Evolutionary conservation across 2,329 filamentous ascomycete genomes (phyloP).

Genomic region (Calonectria pauciramosa): DNA sequence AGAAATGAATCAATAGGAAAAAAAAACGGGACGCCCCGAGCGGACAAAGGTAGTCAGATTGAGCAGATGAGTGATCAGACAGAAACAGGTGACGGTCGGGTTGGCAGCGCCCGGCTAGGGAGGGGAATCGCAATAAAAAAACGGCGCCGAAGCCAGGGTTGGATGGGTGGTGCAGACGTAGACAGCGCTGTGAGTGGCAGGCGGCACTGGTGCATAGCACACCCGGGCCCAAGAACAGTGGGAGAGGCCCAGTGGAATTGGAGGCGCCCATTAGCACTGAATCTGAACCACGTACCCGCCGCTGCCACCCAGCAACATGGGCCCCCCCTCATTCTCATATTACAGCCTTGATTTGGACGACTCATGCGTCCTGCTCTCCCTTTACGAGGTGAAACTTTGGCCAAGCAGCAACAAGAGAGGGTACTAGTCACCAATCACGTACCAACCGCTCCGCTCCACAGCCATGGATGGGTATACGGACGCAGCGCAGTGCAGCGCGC

Average conservation of each 20-base stretch:
- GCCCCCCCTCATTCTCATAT: background rate
- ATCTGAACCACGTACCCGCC: slow-evolving; percentile 10
- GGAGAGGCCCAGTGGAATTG: slow-evolving; percentile 30
- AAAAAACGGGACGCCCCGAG: slow-evolving; percentile 28
- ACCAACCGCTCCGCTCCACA: background rate
- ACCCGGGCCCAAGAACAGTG: slow-evolving; percentile 7
- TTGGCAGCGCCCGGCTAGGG: slow-evolving; percentile 35
- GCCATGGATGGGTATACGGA: background rate
- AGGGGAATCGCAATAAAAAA: slow-evolving; percentile 48
- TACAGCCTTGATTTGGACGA: slow-evolving; percentile 4
- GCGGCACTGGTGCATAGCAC: background rate
- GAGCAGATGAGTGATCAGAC: slow-evolving; percentile 37
- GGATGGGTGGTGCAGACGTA: slow-evolving; percentile 24
- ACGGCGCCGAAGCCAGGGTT: slow-evolving; percentile 37
- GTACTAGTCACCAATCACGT: background rate
- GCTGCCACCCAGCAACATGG: slow-evolving; percentile 9
- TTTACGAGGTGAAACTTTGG: slow-evolving; percentile 13
- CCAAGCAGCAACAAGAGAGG: background rate
- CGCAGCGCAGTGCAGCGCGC: background rate
- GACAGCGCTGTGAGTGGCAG: slow-evolving; percentile 16
- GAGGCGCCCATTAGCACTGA: slow-evolving; percentile 41
- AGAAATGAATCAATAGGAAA: slow-evolving; percentile 29
- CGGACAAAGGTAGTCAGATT: slow-evolving; percentile 24
- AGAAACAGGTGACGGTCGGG: slow-evolving; percentile 43
- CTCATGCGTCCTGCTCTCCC: slow-evolving; percentile 5